Base-by-base conservation (phyloP, 2,329 filamentous ascomycete genomes). In the Cercospora brassicicola region DNA sequence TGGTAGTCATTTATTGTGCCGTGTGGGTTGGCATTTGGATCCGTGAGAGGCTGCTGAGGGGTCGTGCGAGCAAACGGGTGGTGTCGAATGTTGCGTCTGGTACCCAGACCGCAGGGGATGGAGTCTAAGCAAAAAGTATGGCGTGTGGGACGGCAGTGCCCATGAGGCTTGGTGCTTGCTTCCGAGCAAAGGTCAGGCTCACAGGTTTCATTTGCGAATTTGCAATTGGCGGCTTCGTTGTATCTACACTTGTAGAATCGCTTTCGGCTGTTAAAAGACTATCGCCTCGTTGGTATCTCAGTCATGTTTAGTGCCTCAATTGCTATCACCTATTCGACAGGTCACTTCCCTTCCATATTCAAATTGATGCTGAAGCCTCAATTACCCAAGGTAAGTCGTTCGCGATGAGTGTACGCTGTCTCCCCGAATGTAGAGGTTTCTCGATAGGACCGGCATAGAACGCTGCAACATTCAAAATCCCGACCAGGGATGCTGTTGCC, bases 21-120 rank as follows among this genome's bases (percentile, higher is more conserved):
- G 62, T 69, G 13, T 71, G 65, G 69, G 53, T 9, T 3, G 69
- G 26, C 4, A 62, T 60, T 10, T 67, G 65, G 69, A 13, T 15
- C 3, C 48, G 67, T n/a, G 64, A 61, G 30, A 45, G 53, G 6
- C 8, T 45, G 51, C 13, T 55, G 23, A 28, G 13, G 28, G 23
- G 23, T n/a, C 48, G 48, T 9, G 48, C 2, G 20, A 15, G 8
- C 11, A 30, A 28, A 13, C 23, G 48, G 6, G 48, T 9, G 7
- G 48, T 55, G 48, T n/a, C 23, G 28, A 55, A 28, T 23, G 11
- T 8, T 55, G 7, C 23, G 4, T 26, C 48, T 1, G 20, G 23
- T 28, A 26, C 26, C 11, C 48, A 55, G 26, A n/a, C 36, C 36
- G 36, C n/a, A 42, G 36, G 36, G 6, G 36, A 42, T 9, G 36